Base-by-base conservation (phyloP, 2,329 filamentous ascomycete genomes). In the Corinectria fuckeliana region DNA sequence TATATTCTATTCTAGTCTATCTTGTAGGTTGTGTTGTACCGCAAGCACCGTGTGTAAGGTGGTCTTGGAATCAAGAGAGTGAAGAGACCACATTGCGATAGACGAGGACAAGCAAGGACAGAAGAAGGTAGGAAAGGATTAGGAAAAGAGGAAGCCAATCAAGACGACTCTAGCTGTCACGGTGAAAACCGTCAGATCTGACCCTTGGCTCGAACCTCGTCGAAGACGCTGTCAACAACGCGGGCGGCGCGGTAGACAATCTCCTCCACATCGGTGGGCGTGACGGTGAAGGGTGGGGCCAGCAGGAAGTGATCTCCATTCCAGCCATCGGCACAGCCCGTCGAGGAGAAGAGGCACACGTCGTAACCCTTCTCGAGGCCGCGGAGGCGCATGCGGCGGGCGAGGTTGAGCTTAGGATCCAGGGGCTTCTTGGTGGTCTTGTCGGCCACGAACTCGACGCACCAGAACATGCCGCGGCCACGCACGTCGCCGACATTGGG, bases 401-500 rank as follows among this genome's bases (percentile, higher is more conserved):
- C 44, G 44, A 47, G 25, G 44, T 47, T 47, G 44, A 47, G 25
- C 44, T 47, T 47, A 25, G 44, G 44, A 25, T 47, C 44, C n/a
- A 47, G 25, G n/a, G 44, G 44, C 44, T 47, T 32, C 44, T 47
- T 47, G 44, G 44, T 47, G 44, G 44, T 5, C 26, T 47, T 47
- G 44, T 47, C 25, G 0, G 44, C 44, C n/a, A 47, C 44, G 44
- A 47, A 47, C 25, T 47, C 44, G 44, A 47, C 23, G 25, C 44
- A 34, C 66, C 66, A 69, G 26, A 62, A 68, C 1, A 68, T 44
- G 0, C 66, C 66, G 1, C 64, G 51, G 7, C 66, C 66, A 21
- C 66, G 66, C 10, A 68, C 21, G 23, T 68, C 64, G 1, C 66
- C 66, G 14, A 68, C 53, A 5, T 68, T 59, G 13, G 53, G 62